Evolutionary conservation across 352 stramenopile genomes (phyloP).

Genomic region (Globisporangium heterothallicum): DNA sequence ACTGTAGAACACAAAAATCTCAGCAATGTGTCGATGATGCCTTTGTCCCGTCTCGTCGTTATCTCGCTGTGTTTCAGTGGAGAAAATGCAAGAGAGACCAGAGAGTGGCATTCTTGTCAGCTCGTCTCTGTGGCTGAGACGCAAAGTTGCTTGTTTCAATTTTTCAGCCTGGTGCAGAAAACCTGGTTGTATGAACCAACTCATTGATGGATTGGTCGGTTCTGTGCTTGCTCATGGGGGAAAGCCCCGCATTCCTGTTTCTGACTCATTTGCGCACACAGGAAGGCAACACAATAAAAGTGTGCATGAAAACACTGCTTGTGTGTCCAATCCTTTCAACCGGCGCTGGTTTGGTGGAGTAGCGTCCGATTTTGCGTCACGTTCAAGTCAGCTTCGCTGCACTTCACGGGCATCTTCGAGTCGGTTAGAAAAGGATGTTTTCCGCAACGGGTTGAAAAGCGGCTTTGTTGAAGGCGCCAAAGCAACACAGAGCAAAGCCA

Average conservation of each 20-base stretch:
- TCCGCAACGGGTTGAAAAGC: slow-evolving; percentile 10
- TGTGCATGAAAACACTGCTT: too few species aligned
- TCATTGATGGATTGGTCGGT: neutral
- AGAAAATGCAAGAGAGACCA: neutral
- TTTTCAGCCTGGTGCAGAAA: slow-evolving; percentile 6
- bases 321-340: neutral
- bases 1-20: too few species aligned
- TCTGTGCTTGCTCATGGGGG: neutral
- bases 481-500: neutral
- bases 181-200: too few species aligned
- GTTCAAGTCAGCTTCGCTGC: too few species aligned
- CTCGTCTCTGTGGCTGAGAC: slow-evolving; percentile 8
- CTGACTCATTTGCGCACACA: neutral
- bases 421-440: neutral
- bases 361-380: neutral
- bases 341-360: neutral
- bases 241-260: neutral
- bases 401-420: slow-evolving; percentile 5
- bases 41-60: neutral
- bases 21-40: too few species aligned
- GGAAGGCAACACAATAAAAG: neutral
- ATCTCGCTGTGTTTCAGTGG: neutral
- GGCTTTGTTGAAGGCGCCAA: too few species aligned
- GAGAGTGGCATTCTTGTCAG: neutral
- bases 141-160: neutral